Evolutionary conservation across 176 grass and related monocot species (phyloP).

Genomic region (Triticum turgidum): DNA sequence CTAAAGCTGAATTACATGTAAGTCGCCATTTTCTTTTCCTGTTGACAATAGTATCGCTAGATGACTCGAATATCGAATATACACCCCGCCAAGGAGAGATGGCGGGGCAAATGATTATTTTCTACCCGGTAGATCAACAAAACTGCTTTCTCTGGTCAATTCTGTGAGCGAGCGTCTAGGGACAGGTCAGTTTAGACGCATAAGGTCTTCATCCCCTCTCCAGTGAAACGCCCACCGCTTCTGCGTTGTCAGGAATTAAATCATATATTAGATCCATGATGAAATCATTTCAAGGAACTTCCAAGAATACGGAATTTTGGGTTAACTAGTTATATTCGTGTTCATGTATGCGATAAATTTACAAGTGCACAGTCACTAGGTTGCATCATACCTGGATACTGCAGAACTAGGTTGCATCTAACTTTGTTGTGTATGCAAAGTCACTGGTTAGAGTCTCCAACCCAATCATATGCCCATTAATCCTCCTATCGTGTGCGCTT

Average conservation of each 20-base stretch:
- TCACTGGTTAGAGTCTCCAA: constrained; percentile 42
- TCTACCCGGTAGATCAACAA: neutral
- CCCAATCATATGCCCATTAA: constrained; percentile 26
- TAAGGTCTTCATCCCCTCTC: constrained; percentile 12
- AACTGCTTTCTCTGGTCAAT: constrained; percentile 15
- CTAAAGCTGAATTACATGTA: constrained; percentile 20
- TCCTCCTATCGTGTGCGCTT: constrained; percentile 33
- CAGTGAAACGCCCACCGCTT: neutral
- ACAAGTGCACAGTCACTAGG: neutral
- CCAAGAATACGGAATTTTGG: neutral
- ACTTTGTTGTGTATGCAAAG: constrained; percentile 28
- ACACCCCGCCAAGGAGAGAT: constrained; percentile 37
- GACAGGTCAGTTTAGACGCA: neutral
- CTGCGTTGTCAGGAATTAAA: constrained; percentile 22
- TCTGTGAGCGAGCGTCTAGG: neutral
- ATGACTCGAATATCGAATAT: neutral
- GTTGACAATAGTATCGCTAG: neutral
- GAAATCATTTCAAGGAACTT: neutral
- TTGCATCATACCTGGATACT: constrained; percentile 25
- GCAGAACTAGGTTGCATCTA: constrained; percentile 25
- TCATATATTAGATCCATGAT: neutral
- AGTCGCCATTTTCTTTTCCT: neutral
- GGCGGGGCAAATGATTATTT: constrained; percentile 7
- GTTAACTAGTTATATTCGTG: neutral
- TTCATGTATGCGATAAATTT: neutral